Percentiles rank a stretch among this genome's conserved stretches.
Conservation (phyloP, 2,329 filamentous ascomycete species). For the Beauveria rudraprayagi region DNA sequence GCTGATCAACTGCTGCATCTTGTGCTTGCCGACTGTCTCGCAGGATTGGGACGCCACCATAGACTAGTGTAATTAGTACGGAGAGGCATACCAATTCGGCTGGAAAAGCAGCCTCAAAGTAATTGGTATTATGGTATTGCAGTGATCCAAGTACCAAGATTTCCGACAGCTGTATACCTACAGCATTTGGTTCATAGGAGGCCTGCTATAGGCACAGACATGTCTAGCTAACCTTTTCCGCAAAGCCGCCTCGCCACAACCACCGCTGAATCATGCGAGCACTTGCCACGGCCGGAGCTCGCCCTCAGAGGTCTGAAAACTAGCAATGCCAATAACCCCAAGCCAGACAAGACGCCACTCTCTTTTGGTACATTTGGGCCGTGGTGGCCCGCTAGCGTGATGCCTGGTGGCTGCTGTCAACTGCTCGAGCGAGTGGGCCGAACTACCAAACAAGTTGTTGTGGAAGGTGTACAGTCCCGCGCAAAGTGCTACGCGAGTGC, state of each 20-base stretch:
- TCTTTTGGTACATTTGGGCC: conserved; percentile 4
- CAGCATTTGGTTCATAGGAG: no score
- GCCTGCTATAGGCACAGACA: no score
- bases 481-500: background rate
- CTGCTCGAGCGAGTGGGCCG: no score
- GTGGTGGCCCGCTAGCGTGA: background rate
- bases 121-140: no score
- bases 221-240: no score
- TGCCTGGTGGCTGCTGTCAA: background rate
- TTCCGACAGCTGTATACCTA: no score
- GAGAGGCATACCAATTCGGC: background rate
- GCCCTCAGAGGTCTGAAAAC: background rate
- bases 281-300: no score
- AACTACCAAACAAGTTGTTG: no score
- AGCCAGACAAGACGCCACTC: conserved; percentile 2
- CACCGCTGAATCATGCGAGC: no score
- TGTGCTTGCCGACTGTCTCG: background rate
- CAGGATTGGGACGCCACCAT: background rate
- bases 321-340: background rate
- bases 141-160: no score
- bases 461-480: no score
- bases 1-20: background rate
- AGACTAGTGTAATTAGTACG: background rate
- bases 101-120: background rate
- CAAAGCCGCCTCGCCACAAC: no score